Evolutionary conservation across 257 asterid genomes (phyloP), one percentile per base, ranked within the genome.

Genomic region (Petunia secreta): DNA sequence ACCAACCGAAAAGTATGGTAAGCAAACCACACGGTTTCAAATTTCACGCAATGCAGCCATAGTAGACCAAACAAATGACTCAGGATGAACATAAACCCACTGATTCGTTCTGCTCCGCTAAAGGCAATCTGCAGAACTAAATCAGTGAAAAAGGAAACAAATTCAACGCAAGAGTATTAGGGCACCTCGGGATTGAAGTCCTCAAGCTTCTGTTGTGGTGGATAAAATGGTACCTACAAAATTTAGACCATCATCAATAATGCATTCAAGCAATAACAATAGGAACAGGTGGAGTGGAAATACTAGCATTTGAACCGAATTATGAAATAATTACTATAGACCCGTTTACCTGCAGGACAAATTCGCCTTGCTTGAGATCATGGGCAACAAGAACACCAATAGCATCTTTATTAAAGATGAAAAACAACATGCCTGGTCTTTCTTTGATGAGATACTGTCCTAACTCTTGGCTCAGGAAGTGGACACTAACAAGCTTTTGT

Each of bases 351-450:
- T 95, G 99, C 92, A 95, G 86, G 65, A 93, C 96, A 85, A 95
- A 95, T 83, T 95, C 99, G 83, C 99, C 99, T 87, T 91, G 89
- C 84, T 82, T 85, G 85, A 92, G 88, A 82, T 95, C 97, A 87
- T 95, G 99, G 79, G 99, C 99, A 43, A 95, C 98, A 78, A 95
- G 90, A 60, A 95, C 99, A 53, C 98, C 99, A 34, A 93, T 92
- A 36, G 91, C 98, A 82, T 91, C 93, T 57, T 93, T 81, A 75
- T 95, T 95, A 75, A 93, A 93, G 78, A 95, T 77, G 85, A 95
- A 95, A 88, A 91, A 95, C 73, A 95, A 87, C 99, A 93, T 95
- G 76, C 99, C 99, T 2, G 98, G 98, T 80, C 94, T 91, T 89
- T 95, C 92, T 37, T 87, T 88, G 77, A 90, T 90, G 87, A 95